These are phyloP conservation scores for Myochromella boudieri DNA, from an alignment of 768 basidiomycete species.

Conservation along the genomic window DNA sequence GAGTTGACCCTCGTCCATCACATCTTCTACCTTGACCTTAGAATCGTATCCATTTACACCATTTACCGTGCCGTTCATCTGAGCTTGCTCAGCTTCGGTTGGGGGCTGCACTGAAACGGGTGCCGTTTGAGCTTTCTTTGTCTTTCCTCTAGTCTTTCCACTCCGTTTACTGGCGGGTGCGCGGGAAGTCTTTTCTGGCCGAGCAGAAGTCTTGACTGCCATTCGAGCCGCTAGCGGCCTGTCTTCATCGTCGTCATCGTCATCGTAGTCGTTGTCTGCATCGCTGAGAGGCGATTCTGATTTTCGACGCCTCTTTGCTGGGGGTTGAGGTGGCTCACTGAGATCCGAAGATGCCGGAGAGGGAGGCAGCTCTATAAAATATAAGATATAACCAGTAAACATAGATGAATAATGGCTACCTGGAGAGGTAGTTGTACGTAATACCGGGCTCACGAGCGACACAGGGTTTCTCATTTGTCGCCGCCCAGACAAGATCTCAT, in stretches of 20 bases:
- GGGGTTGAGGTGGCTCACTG: conserved; percentile 46
- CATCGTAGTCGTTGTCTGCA: conserved; percentile 41
- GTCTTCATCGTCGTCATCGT: conserved; percentile 59
- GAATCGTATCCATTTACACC: conserved; percentile 46
- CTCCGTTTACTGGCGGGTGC: conserved; percentile 25
- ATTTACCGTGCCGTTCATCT: conserved; percentile 40
- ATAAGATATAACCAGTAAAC: conserved; percentile 5
- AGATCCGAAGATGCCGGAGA: conserved; percentile 52
- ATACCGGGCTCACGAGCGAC: conserved; percentile 48
- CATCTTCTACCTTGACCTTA: conserved; percentile 73
- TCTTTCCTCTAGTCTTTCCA: conserved; percentile 49
- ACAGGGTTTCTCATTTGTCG: conserved; percentile 65
- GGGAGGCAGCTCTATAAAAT: conserved; percentile 29
- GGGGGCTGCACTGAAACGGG: conserved; percentile 44
- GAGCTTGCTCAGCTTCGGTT: conserved; percentile 34
- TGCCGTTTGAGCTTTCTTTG: conserved; percentile 57
- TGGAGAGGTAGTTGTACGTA: conserved; percentile 46
- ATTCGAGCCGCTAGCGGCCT: conserved; percentile 54
- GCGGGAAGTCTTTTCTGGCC: conserved; percentile 28
- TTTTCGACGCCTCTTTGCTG: conserved; percentile 51
- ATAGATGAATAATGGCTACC: conserved; percentile 35
- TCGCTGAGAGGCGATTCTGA: conserved; percentile 57
- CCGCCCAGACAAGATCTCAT: conserved; percentile 65
- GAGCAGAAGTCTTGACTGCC: conserved; percentile 23
- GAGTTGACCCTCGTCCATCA: conserved; percentile 76